A percentile compares a stretch with the other conserved stretches of the same genome.
These are phyloP conservation scores for Sindora glabra DNA, from an alignment of 306 rosid genomes.

Conservation along the genomic window DNA sequence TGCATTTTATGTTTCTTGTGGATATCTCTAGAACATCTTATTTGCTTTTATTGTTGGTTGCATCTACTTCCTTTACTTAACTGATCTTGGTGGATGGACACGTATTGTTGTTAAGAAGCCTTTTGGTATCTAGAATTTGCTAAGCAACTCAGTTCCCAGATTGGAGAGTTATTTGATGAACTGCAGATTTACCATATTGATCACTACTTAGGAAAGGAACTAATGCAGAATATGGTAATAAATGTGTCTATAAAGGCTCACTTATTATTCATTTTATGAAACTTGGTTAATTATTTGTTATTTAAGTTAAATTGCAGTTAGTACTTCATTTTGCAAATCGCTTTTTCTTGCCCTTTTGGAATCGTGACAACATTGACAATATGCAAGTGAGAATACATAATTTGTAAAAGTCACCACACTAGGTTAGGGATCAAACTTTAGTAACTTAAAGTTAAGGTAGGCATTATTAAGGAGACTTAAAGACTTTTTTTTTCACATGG, in stretches of 20 bases:
- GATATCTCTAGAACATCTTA: not conserved
- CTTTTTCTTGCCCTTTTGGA: constrained; percentile 87
- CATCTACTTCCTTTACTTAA: constrained; percentile 32
- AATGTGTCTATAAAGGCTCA: constrained; percentile 8
- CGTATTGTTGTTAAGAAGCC: constrained; percentile 98
- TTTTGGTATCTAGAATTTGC: constrained; percentile 87
- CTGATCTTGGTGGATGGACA: constrained; percentile 97
- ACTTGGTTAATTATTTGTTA: constrained; percentile 24
- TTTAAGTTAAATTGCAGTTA: constrained; percentile 50
- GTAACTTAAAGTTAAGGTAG: constrained; percentile 5
- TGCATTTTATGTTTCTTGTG: not conserved
- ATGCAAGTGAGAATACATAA: constrained; percentile 64
- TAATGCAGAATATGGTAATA: constrained; percentile 92
- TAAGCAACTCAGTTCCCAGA: constrained; percentile 75
- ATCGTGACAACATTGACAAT: constrained; percentile 88
- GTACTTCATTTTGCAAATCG: constrained; percentile 98
- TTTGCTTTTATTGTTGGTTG: constrained; percentile 17
- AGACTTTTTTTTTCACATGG: not conserved
- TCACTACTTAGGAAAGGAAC: constrained; percentile 94
- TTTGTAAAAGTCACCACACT: constrained; percentile 7
- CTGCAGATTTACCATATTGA: constrained; percentile 91
- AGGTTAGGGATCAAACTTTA: not conserved
- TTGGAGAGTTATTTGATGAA: constrained; percentile 82
- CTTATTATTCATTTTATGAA: constrained; percentile 10
- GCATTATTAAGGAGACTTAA: not conserved